Evolutionary conservation across 192 early-diverging fungal species (phyloP).

Genomic region (Cetraspora pellucida): DNA sequence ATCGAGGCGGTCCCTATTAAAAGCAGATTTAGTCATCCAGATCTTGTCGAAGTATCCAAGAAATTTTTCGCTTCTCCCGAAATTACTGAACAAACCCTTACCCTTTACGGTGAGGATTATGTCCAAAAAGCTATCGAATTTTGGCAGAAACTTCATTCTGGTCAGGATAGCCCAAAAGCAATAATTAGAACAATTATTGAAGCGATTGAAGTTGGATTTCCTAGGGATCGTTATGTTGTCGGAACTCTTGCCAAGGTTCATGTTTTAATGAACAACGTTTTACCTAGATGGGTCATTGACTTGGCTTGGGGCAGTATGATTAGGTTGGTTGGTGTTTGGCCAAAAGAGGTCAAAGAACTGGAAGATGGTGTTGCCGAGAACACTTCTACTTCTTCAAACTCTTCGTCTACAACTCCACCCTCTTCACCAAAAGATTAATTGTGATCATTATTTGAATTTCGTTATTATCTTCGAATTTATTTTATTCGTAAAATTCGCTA

Average conservation of each 20-base stretch:
- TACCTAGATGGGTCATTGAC: slow-evolving; percentile 34
- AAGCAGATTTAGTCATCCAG: not conserved
- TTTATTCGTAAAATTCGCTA: no score
- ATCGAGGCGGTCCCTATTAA: slow-evolving; percentile 38
- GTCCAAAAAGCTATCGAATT: slow-evolving; percentile 32
- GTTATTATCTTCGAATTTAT: no score
- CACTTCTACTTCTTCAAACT: not conserved
- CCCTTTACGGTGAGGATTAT: slow-evolving; percentile 31
- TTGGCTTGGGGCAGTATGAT: slow-evolving; percentile 37
- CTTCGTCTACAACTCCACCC: not conserved
- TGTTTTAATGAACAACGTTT: slow-evolving; percentile 26
- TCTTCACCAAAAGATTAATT: not conserved
- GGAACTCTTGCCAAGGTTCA: slow-evolving; percentile 28
- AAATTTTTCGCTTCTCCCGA: slow-evolving; percentile 28
- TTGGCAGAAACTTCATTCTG: slow-evolving; percentile 28
- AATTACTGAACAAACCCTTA: slow-evolving; percentile 28
- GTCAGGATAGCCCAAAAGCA: slow-evolving; percentile 15
- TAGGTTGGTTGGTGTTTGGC: slow-evolving; percentile 35
- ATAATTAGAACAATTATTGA: slow-evolving; percentile 26
- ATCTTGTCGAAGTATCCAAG: slow-evolving; percentile 20
- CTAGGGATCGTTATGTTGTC: slow-evolving; percentile 33
- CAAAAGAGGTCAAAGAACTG: slow-evolving; percentile 33
- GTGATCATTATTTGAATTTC: no score
- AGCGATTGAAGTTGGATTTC: slow-evolving; percentile 33
- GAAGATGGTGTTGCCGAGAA: slow-evolving; percentile 20